Percentiles rank a stretch among this genome's conserved stretches.
Conservation (phyloP, 2,329 filamentous ascomycete genomes). For the Gaeumannomyces tritici region DNA sequence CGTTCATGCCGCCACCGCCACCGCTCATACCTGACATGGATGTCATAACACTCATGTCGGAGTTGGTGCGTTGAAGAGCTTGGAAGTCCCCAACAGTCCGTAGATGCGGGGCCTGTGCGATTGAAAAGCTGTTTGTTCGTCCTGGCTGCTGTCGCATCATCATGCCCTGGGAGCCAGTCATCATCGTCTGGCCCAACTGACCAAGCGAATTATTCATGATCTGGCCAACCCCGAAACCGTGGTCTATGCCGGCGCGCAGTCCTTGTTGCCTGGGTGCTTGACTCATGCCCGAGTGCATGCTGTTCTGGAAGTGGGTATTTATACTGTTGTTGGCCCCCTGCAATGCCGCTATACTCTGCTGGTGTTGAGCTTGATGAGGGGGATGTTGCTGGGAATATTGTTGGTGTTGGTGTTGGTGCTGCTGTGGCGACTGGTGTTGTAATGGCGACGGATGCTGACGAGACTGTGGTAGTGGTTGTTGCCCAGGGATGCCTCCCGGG, state of each 20-base stretch:
- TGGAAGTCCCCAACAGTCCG: constrained; percentile 40
- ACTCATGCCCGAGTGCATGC: constrained; percentile 1
- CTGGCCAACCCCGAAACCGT: constrained; percentile 6
- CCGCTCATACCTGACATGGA: constrained; percentile 21
- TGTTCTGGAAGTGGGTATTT: constrained; percentile 1
- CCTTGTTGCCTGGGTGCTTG: constrained; percentile 12
- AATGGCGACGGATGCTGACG: constrained; percentile 20
- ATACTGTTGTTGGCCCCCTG: constrained; percentile 16
- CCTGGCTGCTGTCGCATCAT: constrained; percentile 25
- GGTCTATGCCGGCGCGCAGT: constrained; percentile 8
- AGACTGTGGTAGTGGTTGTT: constrained; percentile 11
- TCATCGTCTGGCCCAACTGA: constrained; percentile 6
- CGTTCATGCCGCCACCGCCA: constrained; percentile 16
- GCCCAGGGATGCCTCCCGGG: constrained; percentile 10
- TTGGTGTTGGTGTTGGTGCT: constrained; percentile 20
- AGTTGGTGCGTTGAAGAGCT: constrained; percentile 33
- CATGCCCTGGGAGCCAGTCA: constrained; percentile 10
- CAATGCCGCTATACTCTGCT: constrained; percentile 21
- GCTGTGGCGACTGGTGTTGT: constrained; percentile 19
- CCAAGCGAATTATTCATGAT: constrained; percentile 4
- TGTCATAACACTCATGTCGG: constrained; percentile 25
- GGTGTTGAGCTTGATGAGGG: constrained; percentile 13
- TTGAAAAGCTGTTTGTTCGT: constrained; percentile 28
- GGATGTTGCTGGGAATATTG: constrained; percentile 11
- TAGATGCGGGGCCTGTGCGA: constrained; percentile 24